Percentiles rank a stretch among this genome's conserved stretches.
phyloP scores from a whole-genome alignment of 1,139 yeast species.

The Hyphopichia burtonii region DNA sequence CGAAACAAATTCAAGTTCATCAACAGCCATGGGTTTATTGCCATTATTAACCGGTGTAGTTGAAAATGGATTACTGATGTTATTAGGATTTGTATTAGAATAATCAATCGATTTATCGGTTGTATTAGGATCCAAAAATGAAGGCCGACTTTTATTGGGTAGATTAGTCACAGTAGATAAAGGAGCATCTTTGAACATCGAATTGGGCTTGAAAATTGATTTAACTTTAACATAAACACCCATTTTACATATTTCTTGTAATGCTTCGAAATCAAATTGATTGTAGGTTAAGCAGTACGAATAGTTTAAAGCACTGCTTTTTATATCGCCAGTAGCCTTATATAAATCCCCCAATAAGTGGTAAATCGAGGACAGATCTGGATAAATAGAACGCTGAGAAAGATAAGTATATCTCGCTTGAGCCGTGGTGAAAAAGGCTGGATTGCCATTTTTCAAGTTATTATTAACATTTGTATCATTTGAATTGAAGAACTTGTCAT shows the following conservation, averaged over 20 bases:
- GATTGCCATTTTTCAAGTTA: constrained; percentile 4
- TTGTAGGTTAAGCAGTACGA: constrained; percentile 68
- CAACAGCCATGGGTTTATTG: constrained; percentile 21
- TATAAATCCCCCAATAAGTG: constrained; percentile 73
- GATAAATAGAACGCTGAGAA: constrained; percentile 37
- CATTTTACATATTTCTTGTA: constrained; percentile 69
- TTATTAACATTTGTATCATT: neutral
- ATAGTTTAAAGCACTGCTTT: constrained; percentile 66
- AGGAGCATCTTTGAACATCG: constrained; percentile 1
- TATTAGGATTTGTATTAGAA: constrained; percentile 3
- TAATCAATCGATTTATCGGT: neutral
- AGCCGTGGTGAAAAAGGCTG: constrained; percentile 21
- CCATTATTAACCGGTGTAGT: constrained; percentile 10
- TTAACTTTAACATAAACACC: constrained; percentile 68
- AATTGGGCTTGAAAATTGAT: constrained; percentile 49
- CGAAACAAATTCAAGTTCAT: constrained; percentile 25
- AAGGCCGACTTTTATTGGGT: constrained; percentile 2
- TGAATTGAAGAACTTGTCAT: constrained; percentile 9
- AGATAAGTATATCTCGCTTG: constrained; percentile 34
- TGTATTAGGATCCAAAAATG: constrained; percentile 1
- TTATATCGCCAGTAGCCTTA: constrained; percentile 54
- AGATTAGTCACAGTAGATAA: constrained; percentile 2
- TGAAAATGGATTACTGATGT: constrained; percentile 26
- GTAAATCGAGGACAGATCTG: constrained; percentile 66
- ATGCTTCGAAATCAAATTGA: constrained; percentile 86